These are phyloP conservation scores for Grifola frondosa DNA, from an alignment of 1,284 basidiomycete species.

Conservation along the genomic window DNA sequence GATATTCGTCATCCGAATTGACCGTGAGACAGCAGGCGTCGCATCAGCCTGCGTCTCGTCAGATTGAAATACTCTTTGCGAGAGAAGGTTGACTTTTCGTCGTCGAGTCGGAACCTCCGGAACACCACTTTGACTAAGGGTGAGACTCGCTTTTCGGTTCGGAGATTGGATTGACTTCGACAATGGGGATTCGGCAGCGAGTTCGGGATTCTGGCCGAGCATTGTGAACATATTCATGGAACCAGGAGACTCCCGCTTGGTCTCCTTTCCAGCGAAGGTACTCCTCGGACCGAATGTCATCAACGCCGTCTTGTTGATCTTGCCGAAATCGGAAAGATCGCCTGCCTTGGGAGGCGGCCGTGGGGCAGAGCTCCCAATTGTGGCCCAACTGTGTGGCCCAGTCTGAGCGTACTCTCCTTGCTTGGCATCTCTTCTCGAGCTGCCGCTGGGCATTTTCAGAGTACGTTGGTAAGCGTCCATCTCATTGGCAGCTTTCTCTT, in stretches of 20 bases:
- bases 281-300: conserved; percentile 78
- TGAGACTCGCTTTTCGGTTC: conserved; percentile 52
- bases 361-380: conserved; percentile 58
- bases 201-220: conserved; percentile 61
- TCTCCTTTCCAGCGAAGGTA: conserved; percentile 56
- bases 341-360: conserved; percentile 76
- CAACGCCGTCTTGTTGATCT: conserved; percentile 65
- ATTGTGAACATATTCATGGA: conserved; percentile 91
- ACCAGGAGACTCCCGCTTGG: conserved; percentile 61
- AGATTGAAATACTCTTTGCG: conserved; percentile 55
- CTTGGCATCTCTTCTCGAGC: conserved; percentile 83
- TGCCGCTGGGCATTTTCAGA: conserved; percentile 67
- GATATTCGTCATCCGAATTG: conserved; percentile 54
- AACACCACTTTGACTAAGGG: conserved; percentile 36
- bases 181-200: conserved; percentile 51
- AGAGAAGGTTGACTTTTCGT: conserved; percentile 69
- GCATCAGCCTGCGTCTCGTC: conserved; percentile 45
- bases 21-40: conserved; percentile 52
- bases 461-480: conserved; percentile 54
- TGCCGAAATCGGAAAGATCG: conserved; percentile 85
- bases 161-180: conserved; percentile 48
- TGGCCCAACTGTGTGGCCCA: conserved; percentile 84
- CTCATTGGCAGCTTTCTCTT: conserved; percentile 68
- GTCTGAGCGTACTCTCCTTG: conserved; percentile 54
- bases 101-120: conserved; percentile 54